A percentile compares a stretch with the other conserved stretches of the same genome.
phyloP scores from a whole-genome alignment of 805 yeast genomes.

The Schizosaccharomyces octosporus region DNA sequence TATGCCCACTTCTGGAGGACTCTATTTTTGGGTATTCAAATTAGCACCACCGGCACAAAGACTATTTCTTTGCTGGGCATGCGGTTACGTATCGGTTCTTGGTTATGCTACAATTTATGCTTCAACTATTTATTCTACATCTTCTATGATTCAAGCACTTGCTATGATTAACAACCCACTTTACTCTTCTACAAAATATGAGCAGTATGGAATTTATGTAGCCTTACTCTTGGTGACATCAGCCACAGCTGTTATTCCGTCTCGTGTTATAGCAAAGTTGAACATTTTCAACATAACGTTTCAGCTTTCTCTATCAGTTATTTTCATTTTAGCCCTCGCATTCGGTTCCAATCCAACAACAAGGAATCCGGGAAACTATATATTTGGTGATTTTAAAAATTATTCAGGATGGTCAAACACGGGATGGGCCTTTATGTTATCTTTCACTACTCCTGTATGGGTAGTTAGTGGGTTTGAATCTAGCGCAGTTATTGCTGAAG shows the following conservation, averaged over 20 bases:
- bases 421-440: slow-evolving; percentile 7
- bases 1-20: slow-evolving; percentile 41
- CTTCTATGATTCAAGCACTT: not conserved
- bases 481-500: slow-evolving; percentile 51
- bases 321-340: not conserved
- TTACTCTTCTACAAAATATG: not conserved
- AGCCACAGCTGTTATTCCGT: not conserved
- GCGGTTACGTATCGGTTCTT: not conserved
- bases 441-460: slow-evolving; percentile 7
- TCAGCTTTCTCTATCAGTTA: not conserved
- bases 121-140: not conserved
- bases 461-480: slow-evolving; percentile 56
- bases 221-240: not conserved
- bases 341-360: not conserved
- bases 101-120: not conserved
- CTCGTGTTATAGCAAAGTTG: not conserved
- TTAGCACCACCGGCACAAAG: slow-evolving; percentile 22
- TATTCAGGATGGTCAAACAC: slow-evolving; percentile 6
- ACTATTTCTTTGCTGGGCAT: not conserved
- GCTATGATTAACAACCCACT: not conserved
- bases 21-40: slow-evolving; percentile 38
- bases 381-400: not conserved
- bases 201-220: not conserved
- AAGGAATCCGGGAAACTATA: not conserved
- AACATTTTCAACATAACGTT: not conserved